phyloP scores from a whole-genome alignment of 257 asterid species.

The Solanum dulcamara region DNA sequence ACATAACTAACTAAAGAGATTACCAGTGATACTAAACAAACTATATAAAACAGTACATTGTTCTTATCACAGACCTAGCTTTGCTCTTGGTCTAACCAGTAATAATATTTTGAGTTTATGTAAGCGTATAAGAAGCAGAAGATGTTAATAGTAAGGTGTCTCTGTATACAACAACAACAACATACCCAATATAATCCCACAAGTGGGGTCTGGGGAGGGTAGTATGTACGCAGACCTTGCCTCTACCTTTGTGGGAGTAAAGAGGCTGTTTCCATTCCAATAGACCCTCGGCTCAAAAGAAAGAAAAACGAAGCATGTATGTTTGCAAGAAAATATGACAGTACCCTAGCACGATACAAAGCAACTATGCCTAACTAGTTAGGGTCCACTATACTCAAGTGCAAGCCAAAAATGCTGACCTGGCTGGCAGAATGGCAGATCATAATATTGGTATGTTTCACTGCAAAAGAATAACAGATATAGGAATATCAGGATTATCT shows the following conservation, averaged over 20 bases:
- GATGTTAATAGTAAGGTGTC: background rate
- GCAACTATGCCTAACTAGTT: background rate
- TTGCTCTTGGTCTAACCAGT: background rate
- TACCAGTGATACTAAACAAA: background rate
- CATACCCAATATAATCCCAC: background rate
- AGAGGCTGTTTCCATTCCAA: background rate
- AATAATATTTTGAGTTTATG: background rate
- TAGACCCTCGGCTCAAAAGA: background rate
- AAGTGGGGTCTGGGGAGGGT: background rate
- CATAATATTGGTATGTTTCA: constrained; percentile 77
- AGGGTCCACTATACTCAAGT: background rate
- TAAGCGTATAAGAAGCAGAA: background rate
- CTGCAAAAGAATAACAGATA: constrained; percentile 53
- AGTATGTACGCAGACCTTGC: background rate
- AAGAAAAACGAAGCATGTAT: background rate
- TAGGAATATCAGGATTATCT: background rate
- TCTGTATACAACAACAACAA: background rate
- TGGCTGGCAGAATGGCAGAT: constrained; percentile 85
- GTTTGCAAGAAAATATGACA: background rate
- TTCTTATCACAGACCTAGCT: background rate
- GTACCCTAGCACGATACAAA: background rate
- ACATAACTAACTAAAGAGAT: background rate
- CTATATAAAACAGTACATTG: background rate
- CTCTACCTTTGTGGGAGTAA: background rate
- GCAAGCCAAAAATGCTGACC: constrained; percentile 44